Evolutionary conservation across 2,329 filamentous ascomycete genomes (phyloP).

Genomic region (Emergomyces orientalis): DNA sequence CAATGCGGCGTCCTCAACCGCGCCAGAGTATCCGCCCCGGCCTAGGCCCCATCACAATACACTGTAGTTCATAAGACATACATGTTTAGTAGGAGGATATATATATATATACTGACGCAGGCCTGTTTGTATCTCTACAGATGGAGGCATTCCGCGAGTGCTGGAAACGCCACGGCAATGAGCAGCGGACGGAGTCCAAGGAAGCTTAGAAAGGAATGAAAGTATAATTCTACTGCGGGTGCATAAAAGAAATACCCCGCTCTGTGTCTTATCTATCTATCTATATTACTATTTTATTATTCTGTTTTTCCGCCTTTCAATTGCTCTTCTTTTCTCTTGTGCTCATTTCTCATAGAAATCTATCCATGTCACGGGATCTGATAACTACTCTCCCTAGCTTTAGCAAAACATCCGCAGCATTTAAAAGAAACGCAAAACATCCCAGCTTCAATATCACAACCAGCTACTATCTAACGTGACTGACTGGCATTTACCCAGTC

Average conservation of each 20-base stretch:
- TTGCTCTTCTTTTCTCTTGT: background rate
- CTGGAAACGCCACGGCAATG: conserved; percentile 85
- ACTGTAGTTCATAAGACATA: background rate
- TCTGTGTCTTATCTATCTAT: background rate
- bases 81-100: background rate
- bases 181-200: conserved; percentile 68
- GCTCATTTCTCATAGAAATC: background rate
- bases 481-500: conserved; percentile 1
- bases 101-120: background rate
- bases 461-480: background rate
- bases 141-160: conserved; percentile 84
- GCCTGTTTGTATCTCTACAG: conserved; percentile 38
- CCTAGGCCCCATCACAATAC: background rate
- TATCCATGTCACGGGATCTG: background rate
- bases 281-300: background rate
- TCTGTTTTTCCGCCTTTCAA: background rate
- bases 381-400: background rate
- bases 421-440: background rate
- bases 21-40: background rate
- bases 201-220: conserved; percentile 39
- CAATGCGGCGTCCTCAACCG: background rate
- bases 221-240: background rate
- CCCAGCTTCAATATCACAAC: background rate
- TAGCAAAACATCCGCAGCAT: background rate
- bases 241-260: background rate